A percentile compares a stretch with the other conserved stretches of the same genome.
Conservation (phyloP, 192 early-diverging fungal genomes). For the Physocladia obscura region DNA sequence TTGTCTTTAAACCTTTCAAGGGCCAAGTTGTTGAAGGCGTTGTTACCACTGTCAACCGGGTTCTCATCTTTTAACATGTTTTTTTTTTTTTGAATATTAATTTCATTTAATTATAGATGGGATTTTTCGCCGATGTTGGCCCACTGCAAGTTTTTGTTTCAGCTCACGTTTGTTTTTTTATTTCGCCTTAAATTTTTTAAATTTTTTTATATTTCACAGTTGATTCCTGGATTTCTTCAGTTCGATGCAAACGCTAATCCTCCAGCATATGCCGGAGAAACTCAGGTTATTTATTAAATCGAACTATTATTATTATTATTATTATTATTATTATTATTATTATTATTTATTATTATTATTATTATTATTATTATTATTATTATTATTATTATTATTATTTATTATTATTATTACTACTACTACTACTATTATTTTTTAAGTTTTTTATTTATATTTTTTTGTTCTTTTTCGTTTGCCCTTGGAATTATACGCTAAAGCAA, state of each 20-base stretch:
- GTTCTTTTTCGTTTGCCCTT: too few species aligned
- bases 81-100: background rate
- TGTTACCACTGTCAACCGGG: conserved; percentile 82
- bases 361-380: too few species aligned
- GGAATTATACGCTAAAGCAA: too few species aligned
- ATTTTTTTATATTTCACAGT: conserved; percentile 35
- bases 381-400: too few species aligned
- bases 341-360: too few species aligned
- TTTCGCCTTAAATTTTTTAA: background rate
- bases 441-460: too few species aligned
- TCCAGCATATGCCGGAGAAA: conserved; percentile 78
- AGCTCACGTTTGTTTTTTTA: conserved; percentile 51
- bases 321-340: too few species aligned
- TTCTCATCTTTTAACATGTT: conserved; percentile 39
- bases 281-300: conserved; percentile 54
- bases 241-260: conserved; percentile 88
- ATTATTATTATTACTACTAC: too few species aligned
- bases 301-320: too few species aligned
- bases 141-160: conserved; percentile 92
- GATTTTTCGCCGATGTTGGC: conserved; percentile 93
- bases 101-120: conserved; percentile 72
- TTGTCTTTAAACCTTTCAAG: conserved; percentile 97
- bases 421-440: too few species aligned
- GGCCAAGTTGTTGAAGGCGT: conserved; percentile 94
- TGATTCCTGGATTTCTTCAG: conserved; percentile 85